A percentile compares a stretch with the other conserved stretches of the same genome.
Conservation (phyloP, 352 stramenopile species). For the Aphanomyces astaci region DNA sequence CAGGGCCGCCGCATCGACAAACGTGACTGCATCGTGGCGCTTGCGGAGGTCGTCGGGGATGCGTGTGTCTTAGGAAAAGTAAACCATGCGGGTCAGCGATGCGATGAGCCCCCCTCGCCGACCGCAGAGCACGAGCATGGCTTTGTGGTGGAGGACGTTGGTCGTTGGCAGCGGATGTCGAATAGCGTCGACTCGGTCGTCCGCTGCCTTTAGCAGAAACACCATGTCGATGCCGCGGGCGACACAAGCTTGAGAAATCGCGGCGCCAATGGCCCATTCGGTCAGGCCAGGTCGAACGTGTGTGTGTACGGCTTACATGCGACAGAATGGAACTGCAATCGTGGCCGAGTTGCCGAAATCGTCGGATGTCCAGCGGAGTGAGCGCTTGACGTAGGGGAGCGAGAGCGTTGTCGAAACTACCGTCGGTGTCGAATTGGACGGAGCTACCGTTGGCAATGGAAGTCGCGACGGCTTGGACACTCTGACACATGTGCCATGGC, state of each 20-base stretch:
- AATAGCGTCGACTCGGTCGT: constrained; percentile 57
- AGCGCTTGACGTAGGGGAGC: constrained; percentile 36
- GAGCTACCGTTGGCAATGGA: constrained; percentile 37
- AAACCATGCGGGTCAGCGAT: constrained; percentile 58
- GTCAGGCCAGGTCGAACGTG: constrained; percentile 35
- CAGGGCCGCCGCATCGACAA: constrained; percentile 55
- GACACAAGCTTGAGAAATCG: constrained; percentile 36
- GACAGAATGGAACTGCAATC: constrained; percentile 62
- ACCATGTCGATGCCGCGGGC: constrained; percentile 44
- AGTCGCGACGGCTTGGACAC: constrained; percentile 28
- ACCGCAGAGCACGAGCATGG: constrained; percentile 68
- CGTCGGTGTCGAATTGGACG: constrained; percentile 33
- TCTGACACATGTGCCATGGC: constrained; percentile 45
- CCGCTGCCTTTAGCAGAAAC: constrained; percentile 49
- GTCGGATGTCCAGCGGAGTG: constrained; percentile 44
- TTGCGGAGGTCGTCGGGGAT: constrained; percentile 39
- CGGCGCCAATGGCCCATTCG: constrained; percentile 47
- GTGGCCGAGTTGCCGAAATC: constrained; percentile 43
- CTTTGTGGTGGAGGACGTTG: constrained; percentile 63
- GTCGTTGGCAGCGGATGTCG: constrained; percentile 60
- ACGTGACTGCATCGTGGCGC: constrained; percentile 58
- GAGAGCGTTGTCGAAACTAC: constrained; percentile 31
- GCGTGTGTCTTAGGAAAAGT: constrained; percentile 38
- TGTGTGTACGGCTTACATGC: constrained; percentile 31
- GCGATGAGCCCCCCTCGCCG: constrained; percentile 51